Evolutionary conservation across 2,329 filamentous ascomycete genomes (phyloP).

Genomic region (Phaeosphaeriaceae sp.): DNA sequence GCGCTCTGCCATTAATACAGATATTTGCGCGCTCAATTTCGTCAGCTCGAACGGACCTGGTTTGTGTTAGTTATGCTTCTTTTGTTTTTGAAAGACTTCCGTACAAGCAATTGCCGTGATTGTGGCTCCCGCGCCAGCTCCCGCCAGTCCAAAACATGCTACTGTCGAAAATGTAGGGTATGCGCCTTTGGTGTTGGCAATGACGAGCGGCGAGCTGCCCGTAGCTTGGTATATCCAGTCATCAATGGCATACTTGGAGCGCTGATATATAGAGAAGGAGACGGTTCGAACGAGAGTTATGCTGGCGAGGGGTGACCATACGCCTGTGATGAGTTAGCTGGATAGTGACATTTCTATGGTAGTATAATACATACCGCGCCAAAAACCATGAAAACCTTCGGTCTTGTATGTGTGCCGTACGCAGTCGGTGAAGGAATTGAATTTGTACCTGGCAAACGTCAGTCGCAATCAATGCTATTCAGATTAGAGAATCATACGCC

Average conservation of each 20-base stretch:
- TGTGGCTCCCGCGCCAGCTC: constrained; percentile 78
- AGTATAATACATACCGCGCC: constrained; percentile 55
- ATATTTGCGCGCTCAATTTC: constrained; percentile 87
- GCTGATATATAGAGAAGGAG: constrained; percentile 81
- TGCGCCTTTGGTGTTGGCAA: constrained; percentile 73
- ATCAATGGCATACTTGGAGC: constrained; percentile 75
- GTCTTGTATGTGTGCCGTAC: constrained; percentile 74
- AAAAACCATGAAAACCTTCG: constrained; percentile 59
- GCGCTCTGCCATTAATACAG: constrained; percentile 74
- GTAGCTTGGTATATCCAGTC: constrained; percentile 71
- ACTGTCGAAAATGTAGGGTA: constrained; percentile 77
- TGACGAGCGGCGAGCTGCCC: constrained; percentile 73
- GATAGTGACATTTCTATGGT: not conserved
- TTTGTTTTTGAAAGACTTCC: constrained; percentile 8
- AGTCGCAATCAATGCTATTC: constrained; percentile 11
- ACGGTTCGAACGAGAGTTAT: constrained; percentile 79
- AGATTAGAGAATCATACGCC: constrained; percentile 54
- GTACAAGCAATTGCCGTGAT: constrained; percentile 80
- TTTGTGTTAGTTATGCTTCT: constrained; percentile 14
- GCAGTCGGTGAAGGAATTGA: constrained; percentile 76
- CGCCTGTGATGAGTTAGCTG: constrained; percentile 56
- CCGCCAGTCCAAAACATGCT: constrained; percentile 77
- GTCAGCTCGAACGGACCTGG: constrained; percentile 83
- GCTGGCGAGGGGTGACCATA: constrained; percentile 79
- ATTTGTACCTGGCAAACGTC: constrained; percentile 65